Percentiles rank a stretch among this genome's conserved stretches.
Conservation (phyloP, 2,329 filamentous ascomycete species). For the Scedosporium dehoogii region DNA sequence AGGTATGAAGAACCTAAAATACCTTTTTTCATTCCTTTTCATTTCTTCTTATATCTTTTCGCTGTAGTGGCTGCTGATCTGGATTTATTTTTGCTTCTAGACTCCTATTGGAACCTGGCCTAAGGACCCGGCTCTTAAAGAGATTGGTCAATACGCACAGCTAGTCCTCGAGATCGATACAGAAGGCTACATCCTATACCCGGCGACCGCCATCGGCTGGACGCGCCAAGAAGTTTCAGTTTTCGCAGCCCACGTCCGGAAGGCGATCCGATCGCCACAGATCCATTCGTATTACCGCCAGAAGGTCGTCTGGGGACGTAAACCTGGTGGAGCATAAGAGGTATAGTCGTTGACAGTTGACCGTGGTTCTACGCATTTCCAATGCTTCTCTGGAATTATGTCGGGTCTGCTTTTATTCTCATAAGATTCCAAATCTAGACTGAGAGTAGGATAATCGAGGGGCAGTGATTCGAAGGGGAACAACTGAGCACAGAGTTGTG, state of each 20-base stretch:
- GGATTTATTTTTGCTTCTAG: slow-evolving; percentile 11
- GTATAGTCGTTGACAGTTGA: too few relatives aligned
- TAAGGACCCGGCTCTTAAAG: slow-evolving; percentile 31
- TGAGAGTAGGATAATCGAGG: too few relatives aligned
- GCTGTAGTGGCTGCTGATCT: background rate
- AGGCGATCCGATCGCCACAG: slow-evolving; percentile 16
- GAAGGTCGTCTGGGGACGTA: slow-evolving; percentile 18
- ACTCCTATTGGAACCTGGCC: slow-evolving; percentile 36
- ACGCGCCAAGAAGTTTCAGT: slow-evolving; percentile 18
- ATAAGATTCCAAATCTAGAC: too few relatives aligned
- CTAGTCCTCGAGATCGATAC: slow-evolving; percentile 13
- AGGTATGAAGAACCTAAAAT: slow-evolving; percentile 12
- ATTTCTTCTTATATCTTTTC: background rate
- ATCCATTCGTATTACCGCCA: slow-evolving; percentile 17
- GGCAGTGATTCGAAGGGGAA: too few relatives aligned
- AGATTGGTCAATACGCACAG: slow-evolving; percentile 24
- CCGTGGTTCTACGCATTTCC: too few relatives aligned
- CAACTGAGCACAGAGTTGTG: too few relatives aligned
- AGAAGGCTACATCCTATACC: slow-evolving; percentile 13
- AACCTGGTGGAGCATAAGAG: slow-evolving; percentile 9
- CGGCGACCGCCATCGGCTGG: slow-evolving; percentile 21
- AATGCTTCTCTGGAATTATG: too few relatives aligned
- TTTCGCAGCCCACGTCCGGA: slow-evolving; percentile 21
- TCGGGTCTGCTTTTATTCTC: too few relatives aligned
- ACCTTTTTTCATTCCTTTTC: too few relatives aligned